Evolutionary conservation across 2,329 filamentous ascomycete species (phyloP).

Genomic region (Cladosporium austrohemisphaericum): DNA sequence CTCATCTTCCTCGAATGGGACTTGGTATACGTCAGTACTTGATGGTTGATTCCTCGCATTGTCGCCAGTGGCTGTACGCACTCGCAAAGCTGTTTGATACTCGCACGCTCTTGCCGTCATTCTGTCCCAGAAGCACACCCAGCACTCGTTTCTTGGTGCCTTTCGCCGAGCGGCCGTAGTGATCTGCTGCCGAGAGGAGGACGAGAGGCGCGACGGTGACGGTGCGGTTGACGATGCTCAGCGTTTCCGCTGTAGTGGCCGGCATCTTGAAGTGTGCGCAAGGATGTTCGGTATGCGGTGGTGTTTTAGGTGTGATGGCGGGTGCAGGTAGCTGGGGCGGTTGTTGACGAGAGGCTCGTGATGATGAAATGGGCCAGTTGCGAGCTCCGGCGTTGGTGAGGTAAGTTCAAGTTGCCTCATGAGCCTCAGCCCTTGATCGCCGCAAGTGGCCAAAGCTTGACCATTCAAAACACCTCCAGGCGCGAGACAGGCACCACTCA

Average conservation of each 20-base stretch:
- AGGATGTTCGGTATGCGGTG: neutral
- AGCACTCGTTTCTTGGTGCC: slow-evolving; percentile 86
- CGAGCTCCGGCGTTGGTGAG: neutral
- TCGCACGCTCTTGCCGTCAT: slow-evolving; percentile 90
- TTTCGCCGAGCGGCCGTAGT: slow-evolving; percentile 92
- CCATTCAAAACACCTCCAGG: neutral
- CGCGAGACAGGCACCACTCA: neutral
- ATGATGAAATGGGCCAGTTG: slow-evolving; percentile 18
- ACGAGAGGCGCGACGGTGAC: slow-evolving; percentile 97
- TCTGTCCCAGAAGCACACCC: slow-evolving; percentile 89
- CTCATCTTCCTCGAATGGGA: slow-evolving; percentile 98
- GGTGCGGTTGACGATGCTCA: slow-evolving; percentile 88
- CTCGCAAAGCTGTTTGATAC: slow-evolving; percentile 99
- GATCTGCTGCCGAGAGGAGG: slow-evolving; percentile 94
- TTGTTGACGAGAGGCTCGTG: slow-evolving; percentile 15
- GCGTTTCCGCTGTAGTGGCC: slow-evolving; percentile 91
- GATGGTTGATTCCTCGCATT: neutral
- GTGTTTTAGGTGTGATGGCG: neutral
- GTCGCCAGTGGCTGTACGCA: slow-evolving; percentile 43
- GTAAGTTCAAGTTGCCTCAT: slow-evolving; percentile 5
- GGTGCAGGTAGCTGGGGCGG: neutral
- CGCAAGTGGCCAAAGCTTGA: slow-evolving; percentile 8
- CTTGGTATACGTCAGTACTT: slow-evolving; percentile 45
- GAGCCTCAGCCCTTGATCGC: slow-evolving; percentile 5
- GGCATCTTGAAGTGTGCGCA: slow-evolving; percentile 62